Base-by-base conservation (phyloP, 345 rosid genomes). In the Diplotaxis tenuifolia region DNA sequence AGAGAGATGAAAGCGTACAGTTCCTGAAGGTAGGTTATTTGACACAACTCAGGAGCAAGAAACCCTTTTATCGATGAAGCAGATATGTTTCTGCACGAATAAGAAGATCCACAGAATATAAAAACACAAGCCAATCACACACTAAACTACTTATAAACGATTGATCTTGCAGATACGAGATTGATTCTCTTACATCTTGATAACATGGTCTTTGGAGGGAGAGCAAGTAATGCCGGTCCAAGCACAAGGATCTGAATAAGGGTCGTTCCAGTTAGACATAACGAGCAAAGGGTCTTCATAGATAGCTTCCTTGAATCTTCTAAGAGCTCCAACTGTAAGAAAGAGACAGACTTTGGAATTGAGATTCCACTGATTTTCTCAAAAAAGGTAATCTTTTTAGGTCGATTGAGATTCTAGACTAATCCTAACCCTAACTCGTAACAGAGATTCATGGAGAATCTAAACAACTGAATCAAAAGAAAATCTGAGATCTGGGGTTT, bases 221-320 rank as follows among this genome's bases (percentile, higher is more conserved):
- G 86, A 81, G 73, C 98, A 96, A 42, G 71, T 62, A 78, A 96
- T 31, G 72, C 97, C 97, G 18, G 63, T 50, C 99, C 98, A 96
- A 68, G 75, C 83, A 78, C 99, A 96, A 58, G 96, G 98, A 92
- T 89, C 86, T 65, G 85, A 86, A 82, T 85, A 89, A 56, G 87
- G 82, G 60, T 81, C 79, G 81, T 92, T 86, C 98, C 98, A 96
- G 77, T 82, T 88, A 54, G 96, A 85, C 76, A 90, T 81, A 80
- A 88, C 88, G 78, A 80, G 61, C 57, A 64, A 78, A 20, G 98
- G 99, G 83, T 96, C 99, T 71, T 92, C 98, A 74, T 80, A 89
- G 73, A 90, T 84, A 42, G 88, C 91, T 83, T 92, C 96, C 86
- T 88, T 92, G 80, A 96, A 90, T 70, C 88, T 73, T 18, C 62